phyloP scores from a whole-genome alignment of 2,329 filamentous ascomycete genomes.

The Stromatinia cepivora region DNA sequence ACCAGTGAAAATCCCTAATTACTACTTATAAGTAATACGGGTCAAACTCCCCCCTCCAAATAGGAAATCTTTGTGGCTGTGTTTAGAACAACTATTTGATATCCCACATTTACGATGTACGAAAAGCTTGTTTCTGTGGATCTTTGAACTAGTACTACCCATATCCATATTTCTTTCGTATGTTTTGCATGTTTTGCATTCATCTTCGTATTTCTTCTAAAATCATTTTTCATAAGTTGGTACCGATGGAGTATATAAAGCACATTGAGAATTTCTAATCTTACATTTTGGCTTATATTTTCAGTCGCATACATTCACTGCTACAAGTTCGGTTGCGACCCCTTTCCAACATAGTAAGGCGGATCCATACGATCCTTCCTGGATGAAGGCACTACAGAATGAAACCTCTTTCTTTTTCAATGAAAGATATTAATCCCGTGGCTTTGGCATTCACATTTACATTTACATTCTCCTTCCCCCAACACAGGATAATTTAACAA shows the following conservation, averaged over 20 bases:
- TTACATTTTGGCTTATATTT: too few relatives aligned
- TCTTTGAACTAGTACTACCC: background rate
- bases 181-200: too few relatives aligned
- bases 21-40: background rate
- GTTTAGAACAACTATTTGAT: background rate
- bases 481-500: background rate
- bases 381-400: background rate
- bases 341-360: background rate
- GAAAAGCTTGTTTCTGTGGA: background rate
- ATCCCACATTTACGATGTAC: too few relatives aligned
- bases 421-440: background rate
- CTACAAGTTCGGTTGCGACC: background rate
- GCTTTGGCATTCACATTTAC: background rate
- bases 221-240: too few relatives aligned
- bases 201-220: too few relatives aligned
- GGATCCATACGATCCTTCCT: background rate
- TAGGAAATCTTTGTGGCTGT: slow-evolving; percentile 9
- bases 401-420: background rate
- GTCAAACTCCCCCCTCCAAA: background rate
- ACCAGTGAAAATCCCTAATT: too few relatives aligned
- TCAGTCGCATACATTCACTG: background rate
- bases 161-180: too few relatives aligned
- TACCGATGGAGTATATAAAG: too few relatives aligned
- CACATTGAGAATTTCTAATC: too few relatives aligned
- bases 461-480: background rate